Conservation (phyloP, 2,329 filamentous ascomycete genomes). For the Aureobasidium sp. region DNA sequence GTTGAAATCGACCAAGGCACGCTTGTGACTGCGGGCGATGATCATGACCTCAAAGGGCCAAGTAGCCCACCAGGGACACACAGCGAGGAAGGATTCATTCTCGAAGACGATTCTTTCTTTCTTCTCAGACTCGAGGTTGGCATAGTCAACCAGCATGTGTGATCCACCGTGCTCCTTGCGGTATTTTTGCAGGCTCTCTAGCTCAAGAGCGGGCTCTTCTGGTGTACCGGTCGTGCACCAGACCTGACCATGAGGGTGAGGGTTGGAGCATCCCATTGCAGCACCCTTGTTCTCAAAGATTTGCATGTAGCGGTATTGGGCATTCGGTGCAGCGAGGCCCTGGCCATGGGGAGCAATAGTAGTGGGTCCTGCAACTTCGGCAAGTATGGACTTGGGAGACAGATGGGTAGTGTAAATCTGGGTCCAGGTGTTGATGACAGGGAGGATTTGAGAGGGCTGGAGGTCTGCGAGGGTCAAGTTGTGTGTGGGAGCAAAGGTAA, state of each 20-base stretch:
- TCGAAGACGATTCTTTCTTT: constrained; percentile 80
- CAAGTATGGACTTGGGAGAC: constrained; percentile 60
- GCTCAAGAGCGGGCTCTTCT: constrained; percentile 76
- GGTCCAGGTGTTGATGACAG: constrained; percentile 84
- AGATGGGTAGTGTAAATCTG: constrained; percentile 79
- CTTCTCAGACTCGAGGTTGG: constrained; percentile 70
- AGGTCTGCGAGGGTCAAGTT: constrained; percentile 91
- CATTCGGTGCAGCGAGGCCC: constrained; percentile 46
- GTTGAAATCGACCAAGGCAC: constrained; percentile 74
- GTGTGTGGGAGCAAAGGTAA: constrained; percentile 87
- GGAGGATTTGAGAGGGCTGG: constrained; percentile 63
- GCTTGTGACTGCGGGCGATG: constrained; percentile 73
- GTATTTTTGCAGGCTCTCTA: constrained; percentile 73
- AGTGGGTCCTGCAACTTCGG: constrained; percentile 36
- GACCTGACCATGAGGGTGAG: constrained; percentile 91
- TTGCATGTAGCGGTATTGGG: constrained; percentile 93
- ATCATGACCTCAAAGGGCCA: constrained; percentile 98
- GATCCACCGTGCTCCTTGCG: constrained; percentile 60
- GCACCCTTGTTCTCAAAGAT: constrained; percentile 99
- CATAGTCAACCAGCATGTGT: constrained; percentile 81
- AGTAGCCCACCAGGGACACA: constrained; percentile 95
- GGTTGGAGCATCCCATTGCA: constrained; percentile 98
- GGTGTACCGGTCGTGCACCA: constrained; percentile 91
- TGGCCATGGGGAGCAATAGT: constrained; percentile 40
- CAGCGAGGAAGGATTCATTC: constrained; percentile 73